Base-by-base conservation (phyloP, 164 flowering plant genomes). In the Echeveria elegans region DNA sequence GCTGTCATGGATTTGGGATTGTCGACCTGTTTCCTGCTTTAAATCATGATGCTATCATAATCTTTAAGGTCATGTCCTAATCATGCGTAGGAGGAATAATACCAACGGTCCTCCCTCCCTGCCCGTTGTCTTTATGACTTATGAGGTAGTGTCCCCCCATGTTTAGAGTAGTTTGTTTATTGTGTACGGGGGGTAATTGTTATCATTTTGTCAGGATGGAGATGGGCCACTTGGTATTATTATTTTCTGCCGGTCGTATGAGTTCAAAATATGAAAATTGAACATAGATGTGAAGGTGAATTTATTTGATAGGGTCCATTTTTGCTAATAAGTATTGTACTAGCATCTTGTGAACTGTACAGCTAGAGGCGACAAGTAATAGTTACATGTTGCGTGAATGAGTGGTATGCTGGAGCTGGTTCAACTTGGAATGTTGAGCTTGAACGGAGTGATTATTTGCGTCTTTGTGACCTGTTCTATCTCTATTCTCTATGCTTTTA, bases 131-230 rank as follows among this genome's bases (percentile, higher is more conserved):
- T 28, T 28, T 26, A 56, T 56, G 58, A 52, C 12, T 28, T 26
- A 56, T 56, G 58, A 52, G 58, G 14, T 56, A 56, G 32, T 56
- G 61, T 28, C 61, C 31, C 31, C 61, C 61, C 61, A 53, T 53
- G 29, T 53, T 53, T 53, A 23, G 59, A 23, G 14, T 53, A 53
- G 59, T 53, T 53, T 53, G 59, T 53, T 53, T 53, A 23, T n/a
- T n/a, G n/a, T 53, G 59, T 53, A 53, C 10, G 31, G 53, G 31
- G 53, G 59, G 59, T 30, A 53, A 26, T 11, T 6, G 59, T 24
- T 53, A 53, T 53, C 59, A 23, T 53, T 24, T 11, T 56, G 61
- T 56, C 61, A 28, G 32, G 61, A 56, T 56, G 61, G 32, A 19
- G 61, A 56, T 56, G 61, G 32, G 32, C 61, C 61, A 26, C 32